Percentiles rank a stretch among this genome's conserved stretches.
Evolutionary conservation across 108 stramenopile species (phyloP).

Genomic region (Pseudonitzschia delicatissima): DNA sequence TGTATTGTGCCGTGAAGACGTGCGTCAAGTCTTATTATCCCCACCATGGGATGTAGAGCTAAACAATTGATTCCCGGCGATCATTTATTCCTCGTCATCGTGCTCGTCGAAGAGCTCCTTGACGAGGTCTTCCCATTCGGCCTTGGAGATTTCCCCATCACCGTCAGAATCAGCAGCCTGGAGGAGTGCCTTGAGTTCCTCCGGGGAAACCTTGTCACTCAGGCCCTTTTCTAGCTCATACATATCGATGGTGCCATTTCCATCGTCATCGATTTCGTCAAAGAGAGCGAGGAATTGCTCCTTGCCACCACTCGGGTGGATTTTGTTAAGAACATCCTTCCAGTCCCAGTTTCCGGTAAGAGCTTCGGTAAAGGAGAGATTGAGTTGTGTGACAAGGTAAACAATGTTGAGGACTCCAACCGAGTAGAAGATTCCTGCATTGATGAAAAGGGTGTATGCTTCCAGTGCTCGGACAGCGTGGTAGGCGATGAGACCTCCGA

Average conservation of each 20-base stretch:
- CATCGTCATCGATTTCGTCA: conserved; percentile 37
- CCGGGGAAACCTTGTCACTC: conserved; percentile 20
- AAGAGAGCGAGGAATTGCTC: conserved; percentile 19
- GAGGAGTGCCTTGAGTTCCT: conserved; percentile 18
- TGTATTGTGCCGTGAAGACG: no score
- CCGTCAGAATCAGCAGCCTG: conserved; percentile 25
- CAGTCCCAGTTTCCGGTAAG: conserved; percentile 43
- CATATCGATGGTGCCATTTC: no score
- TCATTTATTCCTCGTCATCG: no score
- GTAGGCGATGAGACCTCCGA: conserved; percentile 21
- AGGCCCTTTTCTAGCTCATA: conserved; percentile 37
- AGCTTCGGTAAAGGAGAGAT: conserved; percentile 31
- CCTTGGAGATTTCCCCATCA: conserved; percentile 26
- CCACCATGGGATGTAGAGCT: no score
- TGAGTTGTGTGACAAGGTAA: conserved; percentile 29
- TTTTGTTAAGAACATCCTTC: conserved; percentile 23
- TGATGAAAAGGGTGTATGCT: conserved; percentile 19
- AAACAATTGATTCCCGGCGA: no score
- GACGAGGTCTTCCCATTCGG: conserved; percentile 31
- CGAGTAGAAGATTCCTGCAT: conserved; percentile 25
- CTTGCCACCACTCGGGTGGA: conserved; percentile 6
- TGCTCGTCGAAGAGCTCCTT: no score
- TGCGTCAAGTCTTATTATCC: no score
- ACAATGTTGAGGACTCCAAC: conserved; percentile 21
- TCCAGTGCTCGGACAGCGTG: conserved; percentile 1